Evolutionary conservation across 345 rosid species (phyloP), one percentile per base, ranked within the genome.

Genomic region (Carallia pectinifolia): DNA sequence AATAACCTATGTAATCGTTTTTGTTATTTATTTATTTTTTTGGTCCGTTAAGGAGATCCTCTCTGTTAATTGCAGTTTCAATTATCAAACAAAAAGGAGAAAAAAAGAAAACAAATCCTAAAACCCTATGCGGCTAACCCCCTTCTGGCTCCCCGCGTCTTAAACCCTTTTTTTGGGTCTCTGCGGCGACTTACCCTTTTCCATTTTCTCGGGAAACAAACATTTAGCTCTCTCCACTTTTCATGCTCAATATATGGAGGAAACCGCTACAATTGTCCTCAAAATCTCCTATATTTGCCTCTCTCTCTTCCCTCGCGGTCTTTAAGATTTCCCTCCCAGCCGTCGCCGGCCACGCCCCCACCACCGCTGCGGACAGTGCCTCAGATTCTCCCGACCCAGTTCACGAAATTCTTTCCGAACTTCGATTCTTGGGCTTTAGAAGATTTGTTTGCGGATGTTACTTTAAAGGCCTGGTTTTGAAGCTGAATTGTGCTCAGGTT

Each of bases 341-440:
- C 61, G 53, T 63, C 47, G n/a, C 56, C 53, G 37, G 58, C 64
- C 38, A 16, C 50, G n/a, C 18, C 15, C 39, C 59, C 12, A 5
- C 71, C 19, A 31, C 53, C 56, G 9, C n/a, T 7, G 13, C 7
- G 6, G 38, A 44, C 8, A 19, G 29, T 19, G 40, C 30, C 34
- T 58, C 31, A 23, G 54, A 23, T 18, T 53, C 50, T 6, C 23
- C 44, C 12, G 78, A 81, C 82, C 83, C 81, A 1, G 67, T 82
- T 67, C 70, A 33, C 9, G 81, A 79, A 50, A 80, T 91, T 70
- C 77, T 88, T 16, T 50, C 40, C 1, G 88, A 81, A 68, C 65
- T 91, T 68, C 83, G 70, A 72, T 68, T n/a, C 54, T 50, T 61
- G 5, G 96, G 93, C 18, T 82, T 83, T 69, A 77, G 78, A 53